phyloP scores from a whole-genome alignment of 1,139 yeast species.

The Scheffersomyces titani region DNA sequence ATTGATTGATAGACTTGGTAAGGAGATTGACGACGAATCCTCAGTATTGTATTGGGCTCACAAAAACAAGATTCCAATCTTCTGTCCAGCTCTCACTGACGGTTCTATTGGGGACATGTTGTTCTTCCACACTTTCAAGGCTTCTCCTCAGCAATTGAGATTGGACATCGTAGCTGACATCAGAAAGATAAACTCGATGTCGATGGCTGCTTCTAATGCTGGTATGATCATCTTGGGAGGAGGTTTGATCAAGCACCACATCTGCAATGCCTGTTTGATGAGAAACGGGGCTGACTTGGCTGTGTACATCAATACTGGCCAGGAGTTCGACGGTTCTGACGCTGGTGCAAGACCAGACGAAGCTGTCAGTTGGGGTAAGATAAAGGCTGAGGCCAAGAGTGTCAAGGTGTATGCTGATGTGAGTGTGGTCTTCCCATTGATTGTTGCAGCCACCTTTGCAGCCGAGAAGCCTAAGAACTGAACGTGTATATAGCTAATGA shows the following conservation, averaged over 20 bases:
- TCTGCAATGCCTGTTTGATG: constrained; percentile 97
- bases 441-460: constrained; percentile 98
- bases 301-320: constrained; percentile 95
- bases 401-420: constrained; percentile 96
- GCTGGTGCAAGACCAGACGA: constrained; percentile 99
- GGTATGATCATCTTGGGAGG: constrained; percentile 98
- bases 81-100: constrained; percentile 97
- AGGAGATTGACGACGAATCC: constrained; percentile 89
- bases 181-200: constrained; percentile 83
- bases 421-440: constrained; percentile 91
- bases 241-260: constrained; percentile 94
- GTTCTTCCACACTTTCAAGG: constrained; percentile 94
- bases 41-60: constrained; percentile 98
- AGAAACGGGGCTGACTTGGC: constrained; percentile 99
- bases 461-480: constrained; percentile 28
- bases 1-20: constrained; percentile 88
- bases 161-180: constrained; percentile 94
- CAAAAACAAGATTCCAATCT: constrained; percentile 91
- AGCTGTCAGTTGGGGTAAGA: constrained; percentile 98
- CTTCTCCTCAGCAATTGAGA: constrained; percentile 86
- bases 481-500: not conserved
- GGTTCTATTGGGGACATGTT: constrained; percentile 99
- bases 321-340: constrained; percentile 97
- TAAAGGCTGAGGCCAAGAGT: constrained; percentile 87
- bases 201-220: constrained; percentile 94